A percentile compares a stretch with the other conserved stretches of the same genome.
Evolutionary conservation across 768 basidiomycete species (phyloP).

Genomic region (Kondoa malvinella): DNA sequence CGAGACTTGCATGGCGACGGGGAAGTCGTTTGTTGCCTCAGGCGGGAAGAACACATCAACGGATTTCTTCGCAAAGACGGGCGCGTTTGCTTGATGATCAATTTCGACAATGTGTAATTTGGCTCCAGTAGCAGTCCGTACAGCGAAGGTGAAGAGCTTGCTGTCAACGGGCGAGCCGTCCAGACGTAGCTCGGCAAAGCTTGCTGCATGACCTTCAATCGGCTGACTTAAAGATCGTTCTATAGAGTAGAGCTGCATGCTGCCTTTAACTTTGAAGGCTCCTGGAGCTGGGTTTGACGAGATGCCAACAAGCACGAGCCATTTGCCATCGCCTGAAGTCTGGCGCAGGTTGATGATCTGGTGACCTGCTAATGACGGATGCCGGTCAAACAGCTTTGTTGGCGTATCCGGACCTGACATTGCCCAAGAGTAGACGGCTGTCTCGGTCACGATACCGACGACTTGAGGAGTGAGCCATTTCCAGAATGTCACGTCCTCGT

Average conservation of each 20-base stretch:
- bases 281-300: slow-evolving; percentile 75
- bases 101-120: slow-evolving; percentile 99
- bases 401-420: slow-evolving; percentile 43
- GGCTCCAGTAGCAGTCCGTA: slow-evolving; percentile 88
- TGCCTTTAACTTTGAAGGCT: slow-evolving; percentile 95
- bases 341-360: slow-evolving; percentile 98
- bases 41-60: slow-evolving; percentile 99
- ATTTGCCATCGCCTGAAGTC: slow-evolving; percentile 70
- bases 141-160: slow-evolving; percentile 88
- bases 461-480: slow-evolving; percentile 88
- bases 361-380: slow-evolving; percentile 76
- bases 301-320: slow-evolving; percentile 92
- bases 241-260: slow-evolving; percentile 89
- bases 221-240: slow-evolving; percentile 90
- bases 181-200: slow-evolving; percentile 77
- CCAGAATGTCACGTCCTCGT: slow-evolving; percentile 83
- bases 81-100: slow-evolving; percentile 80
- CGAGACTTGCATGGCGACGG: slow-evolving; percentile 98
- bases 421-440: slow-evolving; percentile 82
- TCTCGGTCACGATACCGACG: slow-evolving; percentile 88
- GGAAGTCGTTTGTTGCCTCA: slow-evolving; percentile 95
- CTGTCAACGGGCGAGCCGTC: slow-evolving; percentile 72
- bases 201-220: slow-evolving; percentile 94
- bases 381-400: slow-evolving; percentile 90
- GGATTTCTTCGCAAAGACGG: slow-evolving; percentile 87